Evolutionary conservation across 768 basidiomycete genomes (phyloP), one percentile per base, ranked within the genome.

Genomic region (Lentinula boryana): DNA sequence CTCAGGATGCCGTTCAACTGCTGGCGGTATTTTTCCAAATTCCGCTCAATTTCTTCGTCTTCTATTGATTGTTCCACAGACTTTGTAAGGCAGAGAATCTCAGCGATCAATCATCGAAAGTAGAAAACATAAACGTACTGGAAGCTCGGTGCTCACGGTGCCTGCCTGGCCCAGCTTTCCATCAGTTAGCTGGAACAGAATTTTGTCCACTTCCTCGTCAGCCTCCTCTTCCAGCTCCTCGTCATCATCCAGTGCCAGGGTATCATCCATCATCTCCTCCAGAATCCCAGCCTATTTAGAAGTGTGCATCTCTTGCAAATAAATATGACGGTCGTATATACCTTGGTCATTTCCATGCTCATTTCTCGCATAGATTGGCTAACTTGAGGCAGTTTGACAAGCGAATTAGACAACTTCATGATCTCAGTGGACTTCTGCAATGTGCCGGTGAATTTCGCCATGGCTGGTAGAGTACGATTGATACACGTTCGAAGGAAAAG

Each of bases 321-420:
- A 32, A 7, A 38, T 60, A 10, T 41, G 31, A 41, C 31, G 13
- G 32, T 33, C 16, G 15, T 6, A 58, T 78, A 43, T 65, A 89
- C 96, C 84, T 98, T 98, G 63, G 92, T 98, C 97, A 98, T 98
- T 74, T 99, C 97, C 89, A 95, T 93, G 67, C 90, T 93, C 94
- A 99, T 95, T 69, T 97, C 91, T 38, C 94, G 84, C 97, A 99
- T 99, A 0, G 85, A 84, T 63, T 86, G 88, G 73, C 88, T 90
- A 52, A 98, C 85, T 71, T 98, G 94, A 16, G 97, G 97, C 15
- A 99, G 80, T 68, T 87, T 95, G 65, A 98, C 78, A 51, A 98
- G 81, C 31, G 88, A 77, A 75, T 96, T 98, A n/a, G 95, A 95
- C 44, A 95, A 80, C 75, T 91, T 98, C 95, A 99, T 98, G 63